A percentile compares a stretch with the other conserved stretches of the same genome.
Evolutionary conservation across 2,329 filamentous ascomycete species (phyloP).

Genomic region (Penicillium griseofulvum): DNA sequence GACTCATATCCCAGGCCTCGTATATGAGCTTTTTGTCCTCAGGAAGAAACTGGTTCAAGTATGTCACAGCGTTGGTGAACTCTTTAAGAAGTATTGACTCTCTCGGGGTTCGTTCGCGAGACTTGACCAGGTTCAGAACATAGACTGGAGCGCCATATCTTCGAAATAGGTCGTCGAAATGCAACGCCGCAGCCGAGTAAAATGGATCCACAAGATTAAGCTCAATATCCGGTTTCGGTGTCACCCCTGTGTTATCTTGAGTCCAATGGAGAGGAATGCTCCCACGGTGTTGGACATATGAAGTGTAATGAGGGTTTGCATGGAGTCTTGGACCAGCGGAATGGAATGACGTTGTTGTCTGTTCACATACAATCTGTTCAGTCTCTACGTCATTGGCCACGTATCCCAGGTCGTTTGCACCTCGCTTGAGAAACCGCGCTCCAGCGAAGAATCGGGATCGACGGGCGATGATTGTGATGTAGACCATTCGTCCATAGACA

Average conservation of each 20-base stretch:
- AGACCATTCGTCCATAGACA: slow-evolving; percentile 83
- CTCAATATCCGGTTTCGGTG: slow-evolving; percentile 93
- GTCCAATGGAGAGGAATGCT: slow-evolving; percentile 98
- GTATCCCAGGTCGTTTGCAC: slow-evolving; percentile 89
- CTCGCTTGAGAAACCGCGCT: slow-evolving; percentile 88
- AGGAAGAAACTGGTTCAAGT: slow-evolving; percentile 92
- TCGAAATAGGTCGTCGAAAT: slow-evolving; percentile 93
- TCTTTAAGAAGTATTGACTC: slow-evolving; percentile 88
- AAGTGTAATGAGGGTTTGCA: slow-evolving; percentile 87
- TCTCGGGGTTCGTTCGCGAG: slow-evolving; percentile 80
- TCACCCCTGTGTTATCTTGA: slow-evolving; percentile 91
- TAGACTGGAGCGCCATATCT: slow-evolving; percentile 91
- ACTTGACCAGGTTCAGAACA: slow-evolving; percentile 85
- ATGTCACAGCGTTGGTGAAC: slow-evolving; percentile 81
- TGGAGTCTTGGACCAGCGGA: slow-evolving; percentile 81
- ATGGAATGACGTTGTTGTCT: slow-evolving; percentile 92
- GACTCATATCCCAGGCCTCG: slow-evolving; percentile 97
- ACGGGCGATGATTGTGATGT: slow-evolving; percentile 90
- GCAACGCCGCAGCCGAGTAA: slow-evolving; percentile 85
- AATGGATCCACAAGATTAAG: slow-evolving; percentile 95
- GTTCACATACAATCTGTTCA: slow-evolving; percentile 95
- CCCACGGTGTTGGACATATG: slow-evolving; percentile 92
- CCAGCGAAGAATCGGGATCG: slow-evolving; percentile 92
- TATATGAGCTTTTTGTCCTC: slow-evolving; percentile 82
- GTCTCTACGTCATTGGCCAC: slow-evolving; percentile 99